Percentiles rank a stretch among this genome's conserved stretches.
Evolutionary conservation across 768 basidiomycete species (phyloP).

Genomic region (Collybia sp.): DNA sequence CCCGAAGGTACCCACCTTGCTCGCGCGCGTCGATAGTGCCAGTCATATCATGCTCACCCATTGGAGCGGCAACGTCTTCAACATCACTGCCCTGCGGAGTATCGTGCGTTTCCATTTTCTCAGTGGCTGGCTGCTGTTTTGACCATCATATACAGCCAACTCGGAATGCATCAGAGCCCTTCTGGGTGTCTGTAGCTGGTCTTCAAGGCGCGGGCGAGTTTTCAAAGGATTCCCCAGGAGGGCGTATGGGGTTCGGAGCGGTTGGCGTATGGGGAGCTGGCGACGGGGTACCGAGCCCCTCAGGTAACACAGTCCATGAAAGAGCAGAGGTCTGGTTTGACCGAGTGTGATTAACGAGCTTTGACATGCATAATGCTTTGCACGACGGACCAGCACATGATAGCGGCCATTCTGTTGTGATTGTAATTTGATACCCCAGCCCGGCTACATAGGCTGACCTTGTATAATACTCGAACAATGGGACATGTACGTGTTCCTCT

Average conservation of each 20-base stretch:
- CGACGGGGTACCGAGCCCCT: conserved; percentile 7
- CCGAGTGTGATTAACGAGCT: conserved; percentile 1
- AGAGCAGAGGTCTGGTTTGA: conserved; percentile 21
- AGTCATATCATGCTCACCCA: conserved; percentile 18
- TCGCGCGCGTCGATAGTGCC: conserved; percentile 12
- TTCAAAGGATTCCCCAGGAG: conserved; percentile 3
- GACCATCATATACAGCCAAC: conserved; percentile 10
- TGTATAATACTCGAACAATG: too few species aligned
- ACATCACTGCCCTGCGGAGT: conserved; percentile 11
- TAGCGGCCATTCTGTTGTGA: too few species aligned
- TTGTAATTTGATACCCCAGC: too few species aligned
- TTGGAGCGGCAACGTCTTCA: conserved; percentile 18
- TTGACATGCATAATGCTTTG: too few species aligned
- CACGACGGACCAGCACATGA: too few species aligned
- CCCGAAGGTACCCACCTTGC: conserved; percentile 15
- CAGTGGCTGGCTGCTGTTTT: not conserved
- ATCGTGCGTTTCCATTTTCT: conserved; percentile 5
- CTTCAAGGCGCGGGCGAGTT: conserved; percentile 10
- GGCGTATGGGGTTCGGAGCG: conserved; percentile 10
- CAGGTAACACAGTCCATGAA: conserved; percentile 13
- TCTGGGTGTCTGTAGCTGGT: conserved; percentile 8
- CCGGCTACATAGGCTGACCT: too few species aligned
- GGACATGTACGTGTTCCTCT: too few species aligned
- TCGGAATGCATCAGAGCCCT: conserved; percentile 13
- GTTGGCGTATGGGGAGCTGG: conserved; percentile 18